Conservation (phyloP, 805 yeast genomes). For the Yamadazyma kitorensis region DNA sequence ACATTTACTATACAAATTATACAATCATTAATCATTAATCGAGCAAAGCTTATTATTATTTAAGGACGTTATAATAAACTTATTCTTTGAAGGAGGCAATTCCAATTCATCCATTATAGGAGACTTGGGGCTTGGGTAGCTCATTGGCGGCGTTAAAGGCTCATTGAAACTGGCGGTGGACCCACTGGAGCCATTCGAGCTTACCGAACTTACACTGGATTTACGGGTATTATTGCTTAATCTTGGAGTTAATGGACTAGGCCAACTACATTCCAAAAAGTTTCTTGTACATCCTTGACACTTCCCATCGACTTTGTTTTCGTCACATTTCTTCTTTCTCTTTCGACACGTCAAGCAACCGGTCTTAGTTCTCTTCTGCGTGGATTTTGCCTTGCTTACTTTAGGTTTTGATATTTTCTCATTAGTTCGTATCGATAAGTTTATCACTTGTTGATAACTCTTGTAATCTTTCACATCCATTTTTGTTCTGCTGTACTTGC, state of each 20-base stretch:
- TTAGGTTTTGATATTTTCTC: slow-evolving; percentile 6
- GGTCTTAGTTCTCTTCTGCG: slow-evolving; percentile 40
- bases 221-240: slow-evolving; percentile 5
- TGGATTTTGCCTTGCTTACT: slow-evolving; percentile 14
- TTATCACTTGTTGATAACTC: slow-evolving; percentile 35
- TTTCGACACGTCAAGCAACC: slow-evolving; percentile 62
- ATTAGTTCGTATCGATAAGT: slow-evolving; percentile 22
- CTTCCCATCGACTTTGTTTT: slow-evolving; percentile 39
- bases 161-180: slow-evolving; percentile 10
- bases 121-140: too few relatives aligned
- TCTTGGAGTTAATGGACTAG: slow-evolving; percentile 4
- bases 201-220: slow-evolving; percentile 6
- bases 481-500: too few relatives aligned
- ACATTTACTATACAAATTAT: not conserved
- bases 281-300: slow-evolving; percentile 45
- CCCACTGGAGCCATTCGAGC: slow-evolving; percentile 7
- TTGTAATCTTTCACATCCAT: slow-evolving; percentile 26
- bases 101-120: too few relatives aligned
- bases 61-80: slow-evolving; percentile 35
- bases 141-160: too few relatives aligned
- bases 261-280: slow-evolving; percentile 45
- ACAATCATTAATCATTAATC: slow-evolving; percentile 5
- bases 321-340: slow-evolving; percentile 65
- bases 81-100: too few relatives aligned
- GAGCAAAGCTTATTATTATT: slow-evolving; percentile 15